Percentiles rank a stretch among this genome's conserved stretches.
Conservation (phyloP, 2,329 filamentous ascomycete species). For the Arthrobotrys musiformis region DNA sequence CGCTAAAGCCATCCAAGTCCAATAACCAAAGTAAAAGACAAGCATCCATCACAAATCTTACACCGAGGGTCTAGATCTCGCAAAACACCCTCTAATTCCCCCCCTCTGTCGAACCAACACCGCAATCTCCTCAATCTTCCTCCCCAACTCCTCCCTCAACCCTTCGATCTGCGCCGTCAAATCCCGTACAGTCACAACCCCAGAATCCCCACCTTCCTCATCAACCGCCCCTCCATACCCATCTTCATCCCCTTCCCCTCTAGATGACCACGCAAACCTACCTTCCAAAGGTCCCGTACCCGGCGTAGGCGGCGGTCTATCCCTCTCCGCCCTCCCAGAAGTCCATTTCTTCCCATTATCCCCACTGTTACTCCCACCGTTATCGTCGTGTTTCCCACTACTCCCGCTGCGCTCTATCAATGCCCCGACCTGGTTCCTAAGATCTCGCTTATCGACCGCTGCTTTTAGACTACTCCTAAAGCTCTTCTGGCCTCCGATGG, state of each 20-base stretch:
- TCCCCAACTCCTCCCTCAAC: constrained; percentile 35
- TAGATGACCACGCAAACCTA: not conserved
- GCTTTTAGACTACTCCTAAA: constrained; percentile 27
- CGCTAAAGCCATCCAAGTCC: too few relatives aligned
- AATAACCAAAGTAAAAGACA: too few relatives aligned
- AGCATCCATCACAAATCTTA: too few relatives aligned
- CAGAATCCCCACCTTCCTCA: constrained; percentile 39
- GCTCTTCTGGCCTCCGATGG: constrained; percentile 26
- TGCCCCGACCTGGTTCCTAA: constrained; percentile 29
- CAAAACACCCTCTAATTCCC: too few relatives aligned
- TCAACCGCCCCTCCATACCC: not conserved
- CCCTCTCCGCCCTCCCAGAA: constrained; percentile 1
- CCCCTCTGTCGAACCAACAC: not conserved
- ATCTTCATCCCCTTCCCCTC: constrained; percentile 3
- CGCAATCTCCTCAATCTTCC: constrained; percentile 44
- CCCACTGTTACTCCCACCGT: not conserved
- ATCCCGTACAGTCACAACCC: constrained; percentile 38
- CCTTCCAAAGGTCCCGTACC: constrained; percentile 31
- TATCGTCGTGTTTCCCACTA: not conserved
- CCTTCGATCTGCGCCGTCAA: constrained; percentile 49
- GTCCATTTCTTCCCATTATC: not conserved
- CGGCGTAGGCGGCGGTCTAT: constrained; percentile 32
- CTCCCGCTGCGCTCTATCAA: constrained; percentile 30
- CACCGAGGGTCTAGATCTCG: too few relatives aligned
- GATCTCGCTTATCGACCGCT: constrained; percentile 24